Percentiles rank a stretch among this genome's conserved stretches.
These are phyloP conservation scores for Zygosaccharomyces pseudobailii DNA, from an alignment of 1,139 yeast species.

Conservation along the genomic window DNA sequence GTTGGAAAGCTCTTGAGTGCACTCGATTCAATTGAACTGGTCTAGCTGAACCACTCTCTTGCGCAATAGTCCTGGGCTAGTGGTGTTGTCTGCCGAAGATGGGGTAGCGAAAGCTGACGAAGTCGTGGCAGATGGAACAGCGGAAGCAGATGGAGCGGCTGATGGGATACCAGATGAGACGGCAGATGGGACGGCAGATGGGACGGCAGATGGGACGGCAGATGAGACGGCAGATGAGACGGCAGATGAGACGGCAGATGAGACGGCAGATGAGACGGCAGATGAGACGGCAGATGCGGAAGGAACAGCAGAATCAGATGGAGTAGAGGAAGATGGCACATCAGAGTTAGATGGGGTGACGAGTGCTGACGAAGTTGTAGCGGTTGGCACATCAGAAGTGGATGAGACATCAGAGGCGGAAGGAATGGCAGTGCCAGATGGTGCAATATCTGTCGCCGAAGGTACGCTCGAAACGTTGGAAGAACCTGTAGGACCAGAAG, in stretches of 20 bases:
- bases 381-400: constrained; percentile 20
- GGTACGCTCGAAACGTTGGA: constrained; percentile 3
- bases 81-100: neutral
- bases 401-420: constrained; percentile 32
- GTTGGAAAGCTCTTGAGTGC: constrained; percentile 2
- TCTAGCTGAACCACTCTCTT: neutral
- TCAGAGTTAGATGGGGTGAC: neutral
- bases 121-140: neutral
- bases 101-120: constrained; percentile 5
- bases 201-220: constrained; percentile 7
- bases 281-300: constrained; percentile 23
- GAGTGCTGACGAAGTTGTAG: constrained; percentile 16
- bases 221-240: constrained; percentile 26
- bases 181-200: constrained; percentile 16
- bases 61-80: too few relatives aligned
- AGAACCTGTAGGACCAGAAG: neutral
- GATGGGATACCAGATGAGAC: constrained; percentile 9
- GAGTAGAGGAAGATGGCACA: neutral
- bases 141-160: constrained; percentile 4
- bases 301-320: constrained; percentile 1
- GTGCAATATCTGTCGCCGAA: neutral
- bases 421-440: neutral
- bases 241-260: constrained; percentile 18
- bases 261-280: constrained; percentile 19
- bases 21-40: neutral